These are phyloP conservation scores for Taphrina wiesneri DNA, from an alignment of 1,139 yeast species.

Conservation along the genomic window DNA sequence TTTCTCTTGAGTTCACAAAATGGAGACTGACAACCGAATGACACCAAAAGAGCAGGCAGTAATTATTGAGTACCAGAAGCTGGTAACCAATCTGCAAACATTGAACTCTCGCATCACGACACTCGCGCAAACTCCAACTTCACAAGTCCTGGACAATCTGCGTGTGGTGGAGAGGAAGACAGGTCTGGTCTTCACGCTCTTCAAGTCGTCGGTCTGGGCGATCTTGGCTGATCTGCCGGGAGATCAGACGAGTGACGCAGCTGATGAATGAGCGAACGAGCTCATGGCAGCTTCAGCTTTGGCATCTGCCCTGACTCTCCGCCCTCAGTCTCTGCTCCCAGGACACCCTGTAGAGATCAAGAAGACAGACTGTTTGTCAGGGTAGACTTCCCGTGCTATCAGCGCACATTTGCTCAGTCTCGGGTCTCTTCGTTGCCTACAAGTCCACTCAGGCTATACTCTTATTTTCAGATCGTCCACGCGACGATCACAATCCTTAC, in stretches of 20 bases:
- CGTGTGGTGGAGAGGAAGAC: constrained; percentile 58
- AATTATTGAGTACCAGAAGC: constrained; percentile 25
- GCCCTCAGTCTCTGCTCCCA: no score
- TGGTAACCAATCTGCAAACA: constrained; percentile 39
- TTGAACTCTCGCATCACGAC: constrained; percentile 31
- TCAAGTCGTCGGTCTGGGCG: constrained; percentile 58
- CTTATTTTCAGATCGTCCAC: no score
- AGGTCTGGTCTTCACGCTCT: constrained; percentile 59
- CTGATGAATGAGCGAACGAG: background rate
- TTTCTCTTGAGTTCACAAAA: no score
- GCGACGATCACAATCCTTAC: no score
- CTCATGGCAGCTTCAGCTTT: no score
- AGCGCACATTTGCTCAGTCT: no score
- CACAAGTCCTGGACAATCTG: constrained; percentile 53
- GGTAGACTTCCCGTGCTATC: no score
- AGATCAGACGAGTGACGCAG: constrained; percentile 19
- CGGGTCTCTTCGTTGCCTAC: no score
- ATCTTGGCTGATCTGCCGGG: constrained; percentile 35
- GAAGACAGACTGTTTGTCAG: no score
- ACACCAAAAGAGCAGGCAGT: constrained; percentile 30
- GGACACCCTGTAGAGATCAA: no score
- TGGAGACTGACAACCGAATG: constrained; percentile 4
- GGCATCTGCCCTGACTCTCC: no score
- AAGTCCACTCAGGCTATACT: no score
- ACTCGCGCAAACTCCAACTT: constrained; percentile 44